These are phyloP conservation scores for Eucalyptus marginata DNA, from an alignment of 345 rosid species.

Conservation along the genomic window DNA sequence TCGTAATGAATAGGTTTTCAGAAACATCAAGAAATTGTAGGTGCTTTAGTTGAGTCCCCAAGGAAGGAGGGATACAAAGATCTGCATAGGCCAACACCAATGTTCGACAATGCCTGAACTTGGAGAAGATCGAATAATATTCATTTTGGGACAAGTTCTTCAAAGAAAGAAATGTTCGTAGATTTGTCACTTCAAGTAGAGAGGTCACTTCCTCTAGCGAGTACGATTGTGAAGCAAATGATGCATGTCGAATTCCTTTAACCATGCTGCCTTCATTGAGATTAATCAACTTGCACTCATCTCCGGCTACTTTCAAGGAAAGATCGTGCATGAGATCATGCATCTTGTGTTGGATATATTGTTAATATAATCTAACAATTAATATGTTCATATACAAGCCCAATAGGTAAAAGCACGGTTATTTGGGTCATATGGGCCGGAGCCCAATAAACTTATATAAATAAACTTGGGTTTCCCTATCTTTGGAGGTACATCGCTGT, in stretches of 20 bases:
- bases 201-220: neutral
- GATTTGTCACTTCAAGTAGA: neutral
- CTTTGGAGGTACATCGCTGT: too few species aligned
- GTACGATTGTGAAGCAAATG: neutral
- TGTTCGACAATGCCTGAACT: neutral
- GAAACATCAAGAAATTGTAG: neutral
- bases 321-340: neutral
- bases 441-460: too few species aligned
- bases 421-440: too few species aligned
- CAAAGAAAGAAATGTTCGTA: neutral
- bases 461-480: too few species aligned
- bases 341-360: too few species aligned
- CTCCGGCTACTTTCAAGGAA: neutral
- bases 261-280: neutral
- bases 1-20: neutral
- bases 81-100: neutral
- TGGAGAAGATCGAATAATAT: neutral
- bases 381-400: too few species aligned
- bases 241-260: neutral
- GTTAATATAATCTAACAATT: too few species aligned
- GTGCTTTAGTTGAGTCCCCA: neutral
- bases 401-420: too few species aligned
- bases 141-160: neutral
- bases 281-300: neutral
- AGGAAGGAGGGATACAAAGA: neutral